Evolutionary conservation across 495 filamentous ascomycete species (phyloP).

Genomic region (Tuber melanosporum): DNA sequence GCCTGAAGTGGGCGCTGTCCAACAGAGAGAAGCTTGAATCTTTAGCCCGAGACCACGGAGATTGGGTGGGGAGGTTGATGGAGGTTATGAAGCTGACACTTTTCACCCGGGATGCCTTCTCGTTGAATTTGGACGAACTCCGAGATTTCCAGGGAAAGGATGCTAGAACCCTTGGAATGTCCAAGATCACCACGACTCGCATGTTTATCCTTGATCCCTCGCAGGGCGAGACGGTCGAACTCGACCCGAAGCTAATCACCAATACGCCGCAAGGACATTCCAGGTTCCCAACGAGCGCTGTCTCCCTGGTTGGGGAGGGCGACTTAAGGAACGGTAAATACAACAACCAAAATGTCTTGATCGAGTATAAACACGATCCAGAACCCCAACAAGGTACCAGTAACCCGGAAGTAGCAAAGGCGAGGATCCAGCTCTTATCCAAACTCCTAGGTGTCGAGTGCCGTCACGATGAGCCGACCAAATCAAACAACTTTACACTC

Average conservation of each 20-base stretch:
- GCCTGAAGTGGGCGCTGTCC: conserved; percentile 24
- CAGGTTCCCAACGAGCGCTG: not conserved
- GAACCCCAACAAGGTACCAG: not conserved
- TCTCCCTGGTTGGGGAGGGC: not conserved
- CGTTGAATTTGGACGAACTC: not conserved
- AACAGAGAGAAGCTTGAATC: conserved; percentile 10
- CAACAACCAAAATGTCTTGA: conserved; percentile 5
- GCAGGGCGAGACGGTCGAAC: not conserved
- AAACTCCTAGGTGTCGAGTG: conserved; percentile 2
- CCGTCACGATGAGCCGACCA: not conserved
- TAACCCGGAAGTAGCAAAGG: not conserved
- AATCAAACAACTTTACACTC: not conserved
- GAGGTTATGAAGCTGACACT: conserved; percentile 17
- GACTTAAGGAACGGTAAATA: not conserved
- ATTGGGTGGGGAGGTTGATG: conserved; percentile 12
- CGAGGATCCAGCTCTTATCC: conserved; percentile 10
- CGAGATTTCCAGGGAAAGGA: conserved; percentile 8
- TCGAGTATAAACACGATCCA: conserved; percentile 7
- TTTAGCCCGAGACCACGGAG: conserved; percentile 7
- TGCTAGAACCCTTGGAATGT: conserved; percentile 16
- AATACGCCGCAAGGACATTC: not conserved
- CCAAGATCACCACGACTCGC: conserved; percentile 8
- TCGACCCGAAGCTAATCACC: conserved; percentile 6
- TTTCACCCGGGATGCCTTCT: not conserved
- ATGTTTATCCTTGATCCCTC: conserved; percentile 7